Evolutionary conservation across 1,284 basidiomycete species (phyloP).

Genomic region (Cystobasidiaceae sp.): DNA sequence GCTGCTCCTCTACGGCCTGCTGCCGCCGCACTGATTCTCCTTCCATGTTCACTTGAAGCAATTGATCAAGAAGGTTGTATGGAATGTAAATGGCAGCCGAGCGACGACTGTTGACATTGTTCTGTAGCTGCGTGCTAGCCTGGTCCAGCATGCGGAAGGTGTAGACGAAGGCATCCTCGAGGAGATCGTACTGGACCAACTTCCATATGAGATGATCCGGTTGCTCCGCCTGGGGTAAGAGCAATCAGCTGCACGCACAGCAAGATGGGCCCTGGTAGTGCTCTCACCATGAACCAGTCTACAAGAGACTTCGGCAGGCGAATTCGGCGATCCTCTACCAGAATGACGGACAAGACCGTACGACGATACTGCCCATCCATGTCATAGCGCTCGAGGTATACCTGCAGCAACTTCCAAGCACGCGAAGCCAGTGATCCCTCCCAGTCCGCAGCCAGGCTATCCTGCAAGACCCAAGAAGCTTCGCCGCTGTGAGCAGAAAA

Average conservation of each 20-base stretch:
- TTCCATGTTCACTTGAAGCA: constrained; percentile 62
- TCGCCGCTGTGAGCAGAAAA: constrained; percentile 50
- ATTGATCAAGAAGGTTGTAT: constrained; percentile 79
- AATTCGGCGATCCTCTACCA: constrained; percentile 60
- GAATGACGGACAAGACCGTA: constrained; percentile 67
- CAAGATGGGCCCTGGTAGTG: no score
- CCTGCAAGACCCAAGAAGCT: constrained; percentile 73
- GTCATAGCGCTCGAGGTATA: constrained; percentile 68
- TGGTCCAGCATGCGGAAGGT: constrained; percentile 63
- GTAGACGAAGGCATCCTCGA: constrained; percentile 71
- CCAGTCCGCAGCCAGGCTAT: constrained; percentile 70
- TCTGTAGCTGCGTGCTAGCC: constrained; percentile 49
- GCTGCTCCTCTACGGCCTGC: constrained; percentile 49
- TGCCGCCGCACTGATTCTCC: constrained; percentile 32
- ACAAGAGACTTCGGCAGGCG: constrained; percentile 77
- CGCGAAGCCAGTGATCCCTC: constrained; percentile 70
- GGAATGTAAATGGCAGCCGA: constrained; percentile 61
- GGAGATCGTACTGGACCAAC: constrained; percentile 67
- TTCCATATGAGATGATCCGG: constrained; percentile 71
- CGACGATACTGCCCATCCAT: constrained; percentile 66
- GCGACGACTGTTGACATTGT: constrained; percentile 48
- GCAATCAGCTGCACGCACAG: constrained; percentile 38
- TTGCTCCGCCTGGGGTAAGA: constrained; percentile 57
- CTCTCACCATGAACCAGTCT: constrained; percentile 62
- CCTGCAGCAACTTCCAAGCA: constrained; percentile 81